Base-by-base conservation (phyloP, 2,329 filamentous ascomycete species). In the Ambrosiella cleistominuta region DNA sequence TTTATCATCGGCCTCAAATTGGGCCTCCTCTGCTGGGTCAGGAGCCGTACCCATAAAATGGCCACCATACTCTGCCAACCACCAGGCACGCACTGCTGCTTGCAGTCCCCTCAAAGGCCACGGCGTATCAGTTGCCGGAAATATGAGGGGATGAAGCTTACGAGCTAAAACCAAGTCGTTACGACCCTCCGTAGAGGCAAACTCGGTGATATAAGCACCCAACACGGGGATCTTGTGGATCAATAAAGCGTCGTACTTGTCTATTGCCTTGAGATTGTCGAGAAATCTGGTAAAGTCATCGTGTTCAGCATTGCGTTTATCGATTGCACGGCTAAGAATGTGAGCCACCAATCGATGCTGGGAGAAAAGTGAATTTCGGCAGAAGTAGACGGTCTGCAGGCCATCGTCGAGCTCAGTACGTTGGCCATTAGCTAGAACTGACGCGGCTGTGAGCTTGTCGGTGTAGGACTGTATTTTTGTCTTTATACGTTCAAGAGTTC, bases 61-160 rank as follows among this genome's bases (percentile, higher is more conserved):
- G 2, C 88, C 88, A 63, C 87, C 93, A 70, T 96, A 96, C 66
- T 97, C 89, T 38, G 88, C 84, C 52, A 96, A 77, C 93, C 93
- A 98, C 78, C 87, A 89, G 3, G 85, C 80, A 57, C 81, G 78
- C 11, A 90, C 78, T 2, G 88, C 85, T 51, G 90, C 87, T 64
- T 90, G 85, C 11, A 97, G 77, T 64, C 83, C 85, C 13, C 83
- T 75, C 44, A 95, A 68, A 19, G 78, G 75, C 86, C 89, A 95
- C 13, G 76, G 72, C 47, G 83, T 74, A 61, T 82, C 80, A 54
- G 89, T 85, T 51, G 79, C 73, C 15, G 79, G 76, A 63, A 84
- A 81, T 19, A 96, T 75, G 40, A 81, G 74, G 12, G 76, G 70
- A 66, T 95, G 82, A 1, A 96, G 70, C 44, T 81, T 75, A 62